Evolutionary conservation across 2,329 filamentous ascomycete species (phyloP), one percentile per base, ranked within the genome.

Genomic region (Apiospora aurea): DNA sequence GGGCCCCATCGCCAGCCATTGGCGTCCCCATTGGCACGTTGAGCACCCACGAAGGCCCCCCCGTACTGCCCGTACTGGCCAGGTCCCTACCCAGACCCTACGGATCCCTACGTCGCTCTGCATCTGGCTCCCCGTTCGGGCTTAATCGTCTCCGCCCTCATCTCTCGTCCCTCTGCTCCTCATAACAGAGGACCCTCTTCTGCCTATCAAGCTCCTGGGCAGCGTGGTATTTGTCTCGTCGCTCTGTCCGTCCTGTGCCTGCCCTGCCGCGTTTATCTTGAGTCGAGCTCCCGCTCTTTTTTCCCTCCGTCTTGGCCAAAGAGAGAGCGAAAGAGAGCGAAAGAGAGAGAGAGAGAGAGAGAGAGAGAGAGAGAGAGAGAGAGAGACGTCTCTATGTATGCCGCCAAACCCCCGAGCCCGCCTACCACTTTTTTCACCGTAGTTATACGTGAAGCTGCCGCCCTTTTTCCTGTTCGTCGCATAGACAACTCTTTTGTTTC

Each of bases 61-160:
- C n/a, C n/a, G n/a, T n/a, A n/a, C n/a, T n/a, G n/a, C n/a, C n/a
- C 44, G 44, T 47, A 47, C 44, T 16, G 44, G 29, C 53, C 53
- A 61, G 29, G 57, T 64, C 57, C 57, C 57, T 61, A 61, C 53
- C 41, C 16, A 11, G 26, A 29, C 51, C 51, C 51, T 57, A 16
- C 53, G 53, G 53, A 61, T 29, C 57, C 57, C 57, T 64, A 64
- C 57, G 57, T 64, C 57, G 57, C 34, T 64, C 57, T 64, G 57
- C 57, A 64, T 64, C 57, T 64, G 57, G 57, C 34, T 64, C 57
- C 57, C 57, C 57, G 18, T 64, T 64, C 57, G 34, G 57, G 57
- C 57, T 64, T 64, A 64, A 64, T 64, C 57, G 57, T 64, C 57
- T 64, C 57, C 57, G 57, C 57, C 41, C 57, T 64, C 57, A 64